These are phyloP conservation scores for Puccinia coronata DNA, from an alignment of 1,284 basidiomycete genomes.

Conservation along the genomic window DNA sequence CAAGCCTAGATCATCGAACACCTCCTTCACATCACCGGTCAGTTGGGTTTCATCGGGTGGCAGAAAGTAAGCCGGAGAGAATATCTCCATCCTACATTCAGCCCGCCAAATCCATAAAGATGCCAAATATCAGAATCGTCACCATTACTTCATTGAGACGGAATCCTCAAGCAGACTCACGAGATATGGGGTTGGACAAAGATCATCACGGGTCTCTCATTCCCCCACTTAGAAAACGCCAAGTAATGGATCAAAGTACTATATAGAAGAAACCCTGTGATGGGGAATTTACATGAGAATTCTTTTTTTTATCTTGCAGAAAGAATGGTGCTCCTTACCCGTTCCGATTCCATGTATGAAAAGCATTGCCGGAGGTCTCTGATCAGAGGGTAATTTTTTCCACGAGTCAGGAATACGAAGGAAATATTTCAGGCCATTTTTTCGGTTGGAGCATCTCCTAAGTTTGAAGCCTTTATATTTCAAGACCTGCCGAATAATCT, in stretches of 20 bases:
- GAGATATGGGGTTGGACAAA: slow-evolving; percentile 41
- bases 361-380: slow-evolving; percentile 28
- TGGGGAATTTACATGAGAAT: not conserved
- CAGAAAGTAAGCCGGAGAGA: slow-evolving; percentile 10
- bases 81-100: slow-evolving; percentile 42
- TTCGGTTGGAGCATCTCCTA: slow-evolving; percentile 15
- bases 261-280: slow-evolving; percentile 39
- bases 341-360: slow-evolving; percentile 45
- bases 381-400: slow-evolving; percentile 11
- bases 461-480: slow-evolving; percentile 18
- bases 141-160: not conserved
- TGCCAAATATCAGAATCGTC: not conserved
- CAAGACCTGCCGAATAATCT: not conserved
- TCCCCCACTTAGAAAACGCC: slow-evolving; percentile 23
- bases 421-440: slow-evolving; percentile 28
- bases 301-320: not conserved
- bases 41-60: slow-evolving; percentile 36
- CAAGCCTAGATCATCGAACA: slow-evolving; percentile 12
- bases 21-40: slow-evolving; percentile 2
- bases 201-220: slow-evolving; percentile 36
- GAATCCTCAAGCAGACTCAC: slow-evolving; percentile 5
- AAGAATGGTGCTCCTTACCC: slow-evolving; percentile 12
- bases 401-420: slow-evolving; percentile 30
- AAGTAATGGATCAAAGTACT: slow-evolving; percentile 21
- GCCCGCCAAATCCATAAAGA: not conserved